Conservation (phyloP, 352 stramenopile genomes). For the Phytophthora boehmeriae region DNA sequence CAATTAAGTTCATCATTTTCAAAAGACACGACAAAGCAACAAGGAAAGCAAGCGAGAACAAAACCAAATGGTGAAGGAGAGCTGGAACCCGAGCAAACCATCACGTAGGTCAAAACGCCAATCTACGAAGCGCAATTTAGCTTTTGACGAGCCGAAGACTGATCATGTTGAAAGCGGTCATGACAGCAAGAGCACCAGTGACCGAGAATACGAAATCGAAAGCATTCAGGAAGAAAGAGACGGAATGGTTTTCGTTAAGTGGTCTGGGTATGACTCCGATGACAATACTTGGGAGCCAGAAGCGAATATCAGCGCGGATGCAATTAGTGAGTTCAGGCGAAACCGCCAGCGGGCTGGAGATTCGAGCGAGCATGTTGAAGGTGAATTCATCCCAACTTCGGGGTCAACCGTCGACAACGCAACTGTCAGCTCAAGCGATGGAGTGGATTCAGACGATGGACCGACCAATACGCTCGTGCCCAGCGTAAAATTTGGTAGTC, state of each 20-base stretch:
- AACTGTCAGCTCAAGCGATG: not conserved
- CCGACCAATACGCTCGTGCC: not conserved
- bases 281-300: constrained; percentile 6
- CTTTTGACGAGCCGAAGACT: too few relatives aligned
- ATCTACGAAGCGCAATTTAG: too few relatives aligned
- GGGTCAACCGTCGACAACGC: not conserved
- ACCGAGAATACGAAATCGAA: constrained; percentile 11
- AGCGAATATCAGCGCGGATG: not conserved
- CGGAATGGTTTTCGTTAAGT: constrained; percentile 4
- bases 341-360: not conserved
- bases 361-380: not conserved
- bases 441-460: not conserved
- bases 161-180: too few relatives aligned
- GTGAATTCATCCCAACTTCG: not conserved
- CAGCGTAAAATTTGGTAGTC: constrained; percentile 1
- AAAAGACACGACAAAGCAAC: too few relatives aligned
- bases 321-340: not conserved
- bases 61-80: too few relatives aligned
- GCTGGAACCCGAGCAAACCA: too few relatives aligned
- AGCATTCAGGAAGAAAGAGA: constrained; percentile 1
- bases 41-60: too few relatives aligned
- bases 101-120: too few relatives aligned
- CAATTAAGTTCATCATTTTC: too few relatives aligned
- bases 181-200: too few relatives aligned
- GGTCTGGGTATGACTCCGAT: constrained; percentile 8